phyloP scores from a whole-genome alignment of 768 basidiomycete genomes.

The Trametes cinnabarina region DNA sequence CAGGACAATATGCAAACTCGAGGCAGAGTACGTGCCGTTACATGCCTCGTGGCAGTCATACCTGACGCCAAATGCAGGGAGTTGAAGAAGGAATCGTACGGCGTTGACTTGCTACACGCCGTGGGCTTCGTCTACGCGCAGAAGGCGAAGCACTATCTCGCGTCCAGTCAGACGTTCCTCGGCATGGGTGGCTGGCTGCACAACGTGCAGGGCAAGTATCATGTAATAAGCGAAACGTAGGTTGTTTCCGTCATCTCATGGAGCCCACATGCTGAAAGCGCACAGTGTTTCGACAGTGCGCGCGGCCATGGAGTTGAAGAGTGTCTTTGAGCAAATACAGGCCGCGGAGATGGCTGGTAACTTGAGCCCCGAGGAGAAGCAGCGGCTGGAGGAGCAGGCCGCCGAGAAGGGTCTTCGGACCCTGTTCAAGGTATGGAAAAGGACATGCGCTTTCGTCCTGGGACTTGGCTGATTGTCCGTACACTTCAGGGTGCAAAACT shows the following conservation, averaged over 20 bases:
- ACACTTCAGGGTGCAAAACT: slow-evolving; percentile 78
- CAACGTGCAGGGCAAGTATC: slow-evolving; percentile 88
- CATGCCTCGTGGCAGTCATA: not conserved
- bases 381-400: slow-evolving; percentile 84
- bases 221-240: slow-evolving; percentile 90
- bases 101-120: slow-evolving; percentile 79
- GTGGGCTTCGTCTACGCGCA: slow-evolving; percentile 83
- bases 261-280: not conserved
- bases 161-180: slow-evolving; percentile 63
- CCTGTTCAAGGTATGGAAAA: slow-evolving; percentile 68
- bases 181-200: slow-evolving; percentile 93
- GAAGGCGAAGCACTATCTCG: slow-evolving; percentile 82
- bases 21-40: slow-evolving; percentile 65
- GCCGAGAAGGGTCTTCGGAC: slow-evolving; percentile 92
- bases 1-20: slow-evolving; percentile 73
- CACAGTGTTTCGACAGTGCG: slow-evolving; percentile 78
- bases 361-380: slow-evolving; percentile 73
- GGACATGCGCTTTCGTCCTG: not conserved
- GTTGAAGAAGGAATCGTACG: slow-evolving; percentile 82
- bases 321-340: slow-evolving; percentile 88
- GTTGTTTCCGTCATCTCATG: slow-evolving; percentile 30
- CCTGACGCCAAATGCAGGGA: slow-evolving; percentile 45
- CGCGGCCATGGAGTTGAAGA: slow-evolving; percentile 84
- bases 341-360: slow-evolving; percentile 86
- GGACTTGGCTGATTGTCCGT: not conserved